Percentiles rank a stretch among this genome's conserved stretches.
phyloP scores from a whole-genome alignment of 306 rosid species.

The Cicer chorassanicum region DNA sequence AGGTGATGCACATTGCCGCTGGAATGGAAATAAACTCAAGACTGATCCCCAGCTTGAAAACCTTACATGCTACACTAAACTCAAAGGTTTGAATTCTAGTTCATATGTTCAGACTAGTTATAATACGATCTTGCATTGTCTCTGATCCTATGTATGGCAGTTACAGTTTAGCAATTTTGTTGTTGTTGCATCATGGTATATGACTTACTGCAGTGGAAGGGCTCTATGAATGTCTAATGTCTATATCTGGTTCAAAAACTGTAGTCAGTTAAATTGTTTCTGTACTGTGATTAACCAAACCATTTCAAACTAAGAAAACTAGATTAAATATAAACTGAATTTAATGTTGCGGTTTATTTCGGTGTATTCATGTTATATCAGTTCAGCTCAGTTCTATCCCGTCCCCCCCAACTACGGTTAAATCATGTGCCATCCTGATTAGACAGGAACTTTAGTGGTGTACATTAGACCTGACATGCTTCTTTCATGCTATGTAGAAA shows the following conservation, averaged over 20 bases:
- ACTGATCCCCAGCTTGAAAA: slow-evolving; percentile 79
- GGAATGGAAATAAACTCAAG: slow-evolving; percentile 83
- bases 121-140: not conserved
- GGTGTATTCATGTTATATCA: not conserved
- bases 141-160: slow-evolving; percentile 6
- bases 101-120: slow-evolving; percentile 16
- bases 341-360: not conserved
- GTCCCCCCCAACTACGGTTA: not conserved
- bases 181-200: not conserved
- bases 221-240: not conserved
- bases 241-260: not conserved
- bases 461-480: not conserved
- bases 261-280: not conserved
- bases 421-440: not conserved
- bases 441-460: slow-evolving; percentile 22
- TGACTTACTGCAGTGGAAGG: not conserved
- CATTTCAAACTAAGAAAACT: slow-evolving; percentile 25
- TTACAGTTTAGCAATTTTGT: slow-evolving; percentile 1
- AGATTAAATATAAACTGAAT: not conserved
- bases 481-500: slow-evolving; percentile 5
- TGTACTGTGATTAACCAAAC: not conserved
- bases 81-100: slow-evolving; percentile 69
- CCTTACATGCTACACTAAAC: slow-evolving; percentile 69
- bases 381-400: not conserved
- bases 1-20: slow-evolving; percentile 99